These are phyloP conservation scores for Geotrichum citri-aurantii DNA, from an alignment of 1,139 yeast genomes.

Conservation along the genomic window DNA sequence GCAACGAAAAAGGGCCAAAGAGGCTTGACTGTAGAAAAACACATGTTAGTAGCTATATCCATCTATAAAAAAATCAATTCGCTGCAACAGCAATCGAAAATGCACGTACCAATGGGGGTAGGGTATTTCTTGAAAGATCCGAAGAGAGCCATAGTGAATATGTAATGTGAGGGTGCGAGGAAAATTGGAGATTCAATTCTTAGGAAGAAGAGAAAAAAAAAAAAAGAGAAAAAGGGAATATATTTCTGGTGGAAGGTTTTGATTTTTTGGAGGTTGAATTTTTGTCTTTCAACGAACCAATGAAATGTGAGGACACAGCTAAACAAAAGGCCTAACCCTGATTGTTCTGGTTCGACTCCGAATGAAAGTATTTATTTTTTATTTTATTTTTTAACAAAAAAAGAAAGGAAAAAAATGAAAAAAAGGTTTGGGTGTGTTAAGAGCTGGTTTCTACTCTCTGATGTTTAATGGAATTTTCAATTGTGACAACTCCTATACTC, in stretches of 20 bases:
- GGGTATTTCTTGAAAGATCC: constrained; percentile 40
- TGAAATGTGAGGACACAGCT: background rate
- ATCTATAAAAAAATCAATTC: background rate
- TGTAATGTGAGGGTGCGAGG: background rate
- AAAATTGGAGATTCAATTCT: background rate
- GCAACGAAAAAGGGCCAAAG: constrained; percentile 67
- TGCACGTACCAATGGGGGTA: constrained; percentile 39
- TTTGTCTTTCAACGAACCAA: background rate
- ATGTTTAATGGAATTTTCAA: no score
- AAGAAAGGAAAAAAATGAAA: no score
- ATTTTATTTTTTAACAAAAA: constrained; percentile 12
- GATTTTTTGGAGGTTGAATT: background rate
- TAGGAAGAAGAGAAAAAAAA: background rate
- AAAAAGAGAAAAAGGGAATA: constrained; percentile 1
- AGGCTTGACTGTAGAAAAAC: constrained; percentile 42
- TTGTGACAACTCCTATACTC: no score
- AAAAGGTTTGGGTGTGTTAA: no score
- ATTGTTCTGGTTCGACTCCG: background rate
- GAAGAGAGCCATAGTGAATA: constrained; percentile 15
- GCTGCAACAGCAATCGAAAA: background rate
- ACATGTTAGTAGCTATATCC: constrained; percentile 1
- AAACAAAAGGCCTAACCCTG: background rate
- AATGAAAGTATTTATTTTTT: background rate
- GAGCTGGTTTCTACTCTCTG: no score
- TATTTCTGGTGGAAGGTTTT: background rate